Conservation (phyloP, 139 green algal species). For the Picochlorum costavermella region DNA sequence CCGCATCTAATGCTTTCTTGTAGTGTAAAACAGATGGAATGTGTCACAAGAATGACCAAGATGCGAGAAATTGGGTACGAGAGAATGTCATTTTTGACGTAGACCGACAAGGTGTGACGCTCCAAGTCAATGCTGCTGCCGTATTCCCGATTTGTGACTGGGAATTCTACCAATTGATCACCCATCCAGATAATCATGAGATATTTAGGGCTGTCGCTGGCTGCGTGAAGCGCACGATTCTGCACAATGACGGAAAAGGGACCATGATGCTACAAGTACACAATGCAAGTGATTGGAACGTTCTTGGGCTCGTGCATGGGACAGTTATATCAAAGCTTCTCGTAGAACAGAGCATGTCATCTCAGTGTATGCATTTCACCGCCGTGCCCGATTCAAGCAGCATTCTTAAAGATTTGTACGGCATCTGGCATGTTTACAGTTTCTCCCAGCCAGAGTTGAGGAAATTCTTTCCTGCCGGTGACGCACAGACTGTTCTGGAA, state of each 20-base stretch:
- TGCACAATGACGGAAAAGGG: not conserved
- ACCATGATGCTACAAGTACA: conserved; percentile 1
- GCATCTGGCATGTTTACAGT: not conserved
- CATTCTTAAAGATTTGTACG: not conserved
- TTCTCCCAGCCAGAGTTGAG: not conserved
- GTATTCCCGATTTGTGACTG: not conserved
- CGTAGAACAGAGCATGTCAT: not conserved
- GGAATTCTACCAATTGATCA: conserved; percentile 5
- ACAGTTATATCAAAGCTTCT: not conserved
- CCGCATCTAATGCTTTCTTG: too few species aligned
- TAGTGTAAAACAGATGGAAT: too few species aligned
- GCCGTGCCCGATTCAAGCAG: not conserved
- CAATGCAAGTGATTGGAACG: conserved; percentile 15
- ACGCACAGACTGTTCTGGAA: not conserved
- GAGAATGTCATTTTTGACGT: conserved; percentile 5
- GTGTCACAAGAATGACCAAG: not conserved
- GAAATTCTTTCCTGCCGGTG: not conserved
- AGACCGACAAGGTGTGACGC: conserved; percentile 4
- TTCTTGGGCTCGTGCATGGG: conserved; percentile 1
- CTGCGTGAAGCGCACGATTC: conserved; percentile 1
- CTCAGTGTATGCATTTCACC: conserved; percentile 2
- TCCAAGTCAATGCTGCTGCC: conserved; percentile 6
- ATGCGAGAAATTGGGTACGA: conserved; percentile 1
- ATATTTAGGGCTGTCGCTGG: conserved; percentile 6
- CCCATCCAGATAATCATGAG: conserved; percentile 9